phyloP scores from a whole-genome alignment of 2,329 filamentous ascomycete species.

The Grosmannia huntii region DNA sequence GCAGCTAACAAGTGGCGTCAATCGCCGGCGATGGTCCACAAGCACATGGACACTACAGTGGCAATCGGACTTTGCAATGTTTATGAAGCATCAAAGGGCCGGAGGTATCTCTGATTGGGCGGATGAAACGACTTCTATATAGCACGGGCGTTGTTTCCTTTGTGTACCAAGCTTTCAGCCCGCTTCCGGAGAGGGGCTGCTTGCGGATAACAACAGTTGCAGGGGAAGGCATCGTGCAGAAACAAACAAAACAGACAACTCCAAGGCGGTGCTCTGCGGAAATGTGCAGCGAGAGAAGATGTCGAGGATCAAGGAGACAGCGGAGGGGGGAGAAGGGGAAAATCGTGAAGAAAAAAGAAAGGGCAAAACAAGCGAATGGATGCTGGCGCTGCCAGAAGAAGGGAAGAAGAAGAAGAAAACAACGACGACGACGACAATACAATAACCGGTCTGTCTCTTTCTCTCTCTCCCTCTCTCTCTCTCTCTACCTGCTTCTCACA shows the following conservation, averaged over 20 bases:
- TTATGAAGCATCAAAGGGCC: neutral
- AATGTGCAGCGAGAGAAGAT: neutral
- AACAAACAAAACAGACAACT: neutral
- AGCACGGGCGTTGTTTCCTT: neutral
- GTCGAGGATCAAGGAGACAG: neutral
- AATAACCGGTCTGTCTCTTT: neutral
- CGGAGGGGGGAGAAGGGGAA: neutral
- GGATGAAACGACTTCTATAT: neutral
- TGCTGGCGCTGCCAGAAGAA: neutral
- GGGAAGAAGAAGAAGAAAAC: neutral
- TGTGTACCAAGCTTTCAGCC: neutral
- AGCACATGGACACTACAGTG: neutral
- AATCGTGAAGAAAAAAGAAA: neutral
- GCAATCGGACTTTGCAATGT: neutral
- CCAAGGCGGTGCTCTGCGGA: neutral
- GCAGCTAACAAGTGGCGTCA: neutral
- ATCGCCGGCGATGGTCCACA: neutral
- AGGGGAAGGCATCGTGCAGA: neutral
- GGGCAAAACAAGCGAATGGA: neutral
- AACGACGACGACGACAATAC: neutral
- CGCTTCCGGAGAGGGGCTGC: neutral
- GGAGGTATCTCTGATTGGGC: neutral
- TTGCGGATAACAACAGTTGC: neutral
- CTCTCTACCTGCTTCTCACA: slow-evolving; percentile 40
- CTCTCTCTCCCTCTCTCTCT: neutral